Evolutionary conservation across 2,329 filamentous ascomycete species (phyloP).

Genomic region (Penicillium janthinellum): DNA sequence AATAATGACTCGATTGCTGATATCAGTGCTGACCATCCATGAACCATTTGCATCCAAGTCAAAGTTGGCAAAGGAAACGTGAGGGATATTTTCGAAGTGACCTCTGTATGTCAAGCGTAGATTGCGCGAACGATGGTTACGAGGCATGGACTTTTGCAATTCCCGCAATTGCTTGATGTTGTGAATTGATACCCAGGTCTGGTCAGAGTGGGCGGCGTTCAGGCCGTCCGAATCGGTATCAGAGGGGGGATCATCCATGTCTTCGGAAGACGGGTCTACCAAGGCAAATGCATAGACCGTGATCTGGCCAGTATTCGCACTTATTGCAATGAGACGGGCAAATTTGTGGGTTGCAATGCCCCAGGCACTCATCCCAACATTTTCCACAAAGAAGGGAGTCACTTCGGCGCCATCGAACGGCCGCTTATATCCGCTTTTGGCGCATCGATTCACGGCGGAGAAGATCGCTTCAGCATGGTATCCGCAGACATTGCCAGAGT

Average conservation of each 20-base stretch:
- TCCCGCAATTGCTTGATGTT: conserved; percentile 27
- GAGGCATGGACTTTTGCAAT: conserved; percentile 32
- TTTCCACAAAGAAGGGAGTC: conserved; percentile 69
- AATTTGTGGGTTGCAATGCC: conserved; percentile 78
- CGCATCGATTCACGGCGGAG: conserved; percentile 46
- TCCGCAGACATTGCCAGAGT: conserved; percentile 74
- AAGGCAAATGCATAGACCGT: conserved; percentile 63
- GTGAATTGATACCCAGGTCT: conserved; percentile 40
- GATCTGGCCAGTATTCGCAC: conserved; percentile 68
- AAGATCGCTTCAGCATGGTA: conserved; percentile 63
- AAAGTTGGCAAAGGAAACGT: conserved; percentile 61
- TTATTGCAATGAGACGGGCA: conserved; percentile 83
- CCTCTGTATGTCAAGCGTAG: conserved; percentile 46
- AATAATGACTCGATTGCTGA: conserved; percentile 52
- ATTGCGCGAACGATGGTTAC: conserved; percentile 43
- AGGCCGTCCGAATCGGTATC: conserved; percentile 7
- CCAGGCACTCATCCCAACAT: conserved; percentile 81
- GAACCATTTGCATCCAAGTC: conserved; percentile 56
- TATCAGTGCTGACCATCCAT: conserved; percentile 61
- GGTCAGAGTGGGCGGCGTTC: conserved; percentile 15
- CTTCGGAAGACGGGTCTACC: conserved; percentile 35
- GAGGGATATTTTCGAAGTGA: conserved; percentile 58
- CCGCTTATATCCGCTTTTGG: conserved; percentile 19
- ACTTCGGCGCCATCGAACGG: conserved; percentile 40
- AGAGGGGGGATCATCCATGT: conserved; percentile 20